Evolutionary conservation across 1,284 basidiomycete genomes (phyloP), one percentile per base, ranked within the genome.

Genomic region (Ceratobasidium sp.): DNA sequence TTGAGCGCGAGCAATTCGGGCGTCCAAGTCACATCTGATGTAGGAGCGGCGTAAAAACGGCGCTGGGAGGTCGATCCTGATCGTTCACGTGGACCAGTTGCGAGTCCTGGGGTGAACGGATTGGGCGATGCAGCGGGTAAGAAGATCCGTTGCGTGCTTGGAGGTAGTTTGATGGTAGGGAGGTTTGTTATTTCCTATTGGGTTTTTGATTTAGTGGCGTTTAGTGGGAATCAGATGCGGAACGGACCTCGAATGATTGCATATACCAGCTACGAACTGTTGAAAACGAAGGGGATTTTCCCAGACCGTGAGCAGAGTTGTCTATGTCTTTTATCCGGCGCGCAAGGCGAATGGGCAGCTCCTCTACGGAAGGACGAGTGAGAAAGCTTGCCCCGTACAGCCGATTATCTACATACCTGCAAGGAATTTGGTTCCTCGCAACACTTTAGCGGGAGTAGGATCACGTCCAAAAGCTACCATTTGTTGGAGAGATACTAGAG

Each of bases 241-340:
- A 18, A 46, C 39, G 53, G 28, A 58, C 65, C 52, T 70, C 52
- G 23, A 70, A 70, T 23, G 65, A 57, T 46, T 70, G 65, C 6
- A 70, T 48, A 30, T 70, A 70, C 65, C 65, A 70, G 43, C 46
- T 70, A 6, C 65, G 65, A 26, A 70, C 65, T 16, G 53, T 70
- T 16, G 43, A 34, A 36, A 70, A 58, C 16, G 65, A 70, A 14
- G 65, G 65, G 10, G 65, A 57, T 43, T 58, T 45, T 32, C 65
- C 65, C 26, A 70, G 26, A 28, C 41, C 53, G 23, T 70, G 65
- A 9, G 65, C 41, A 21, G 65, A 70, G 28, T 58, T 70, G n/a
- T 70, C 65, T 28, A 70, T 70, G 43, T 70, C 65, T 36, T 43
- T 70, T 57, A 70, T 70, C 10, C 65, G 52, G 30, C 58, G 65